Base-by-base conservation (phyloP, 2,329 filamentous ascomycete species). In the Alternaria arborescens region DNA sequence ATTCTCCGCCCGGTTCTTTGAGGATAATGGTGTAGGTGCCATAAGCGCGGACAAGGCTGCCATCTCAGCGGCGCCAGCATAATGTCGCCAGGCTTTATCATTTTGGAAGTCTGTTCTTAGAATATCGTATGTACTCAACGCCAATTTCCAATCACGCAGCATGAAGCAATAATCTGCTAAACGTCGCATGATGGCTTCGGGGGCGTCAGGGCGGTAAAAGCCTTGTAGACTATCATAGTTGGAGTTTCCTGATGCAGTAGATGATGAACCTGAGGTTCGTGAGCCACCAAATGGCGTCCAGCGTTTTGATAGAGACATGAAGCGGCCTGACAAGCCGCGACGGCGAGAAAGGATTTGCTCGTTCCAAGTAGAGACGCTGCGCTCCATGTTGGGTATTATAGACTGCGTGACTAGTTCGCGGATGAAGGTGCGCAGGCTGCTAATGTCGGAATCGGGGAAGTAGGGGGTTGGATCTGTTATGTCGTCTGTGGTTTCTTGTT, bases 351-450 rank as follows among this genome's bases (percentile, higher is more conserved):
- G 94, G 26, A 98, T 91, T 78, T 98, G 94, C 71, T 99, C 95
- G 73, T 99, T 99, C 96, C 95, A 99, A 5, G 93, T 85, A 6
- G 93, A 90, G 11, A 97, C 87, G 66, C 91, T 89, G 57, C 94
- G 90, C 79, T 99, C 95, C 96, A 99, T 99, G 41, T 92, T 94
- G 1, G 96, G 95, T 58, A 99, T 86, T 53, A 99, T 89, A 1
- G 94, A 98, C 76, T 98, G 94, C 1, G 91, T 95, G 8, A 97
- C 92, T 84, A 99, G 92, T 77, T 99, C 96, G 32, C 95, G 89
- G 61, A 98, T 88, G 76, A 99, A 96, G 0, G 91, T 91, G 54
- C 89, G 90, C 62, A 99, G 91, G 16, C 93, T 93, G 7, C 91
- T 92, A 1, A 91, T 90, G 78, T 99, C 95, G 0, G 94, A 95